Evolutionary conservation across 306 rosid species (phyloP).

Genomic region (Cercis canadensis): DNA sequence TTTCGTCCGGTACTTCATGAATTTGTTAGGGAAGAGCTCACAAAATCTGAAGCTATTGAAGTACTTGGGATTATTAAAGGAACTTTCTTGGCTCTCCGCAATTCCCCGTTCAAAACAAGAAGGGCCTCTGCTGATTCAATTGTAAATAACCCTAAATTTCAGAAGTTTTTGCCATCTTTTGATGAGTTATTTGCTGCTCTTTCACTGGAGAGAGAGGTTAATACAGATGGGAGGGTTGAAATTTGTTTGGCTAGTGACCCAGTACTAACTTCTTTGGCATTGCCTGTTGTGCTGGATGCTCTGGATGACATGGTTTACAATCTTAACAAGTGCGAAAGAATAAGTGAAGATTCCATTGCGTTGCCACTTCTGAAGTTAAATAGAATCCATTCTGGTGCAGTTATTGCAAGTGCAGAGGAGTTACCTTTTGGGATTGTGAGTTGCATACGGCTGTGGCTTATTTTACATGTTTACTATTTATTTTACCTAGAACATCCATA

Average conservation of each 20-base stretch:
- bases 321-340: constrained; percentile 59
- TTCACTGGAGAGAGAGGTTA: constrained; percentile 58
- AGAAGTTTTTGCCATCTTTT: constrained; percentile 65
- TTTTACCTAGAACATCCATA: constrained; percentile 31
- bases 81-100: constrained; percentile 52
- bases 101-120: constrained; percentile 75
- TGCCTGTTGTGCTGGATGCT: constrained; percentile 79
- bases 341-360: constrained; percentile 53
- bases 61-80: constrained; percentile 58
- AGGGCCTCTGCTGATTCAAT: constrained; percentile 54
- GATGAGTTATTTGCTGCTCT: constrained; percentile 62
- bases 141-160: constrained; percentile 44
- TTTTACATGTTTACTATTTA: constrained; percentile 35
- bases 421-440: constrained; percentile 95
- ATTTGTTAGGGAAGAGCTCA: constrained; percentile 58
- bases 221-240: constrained; percentile 63
- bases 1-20: constrained; percentile 63
- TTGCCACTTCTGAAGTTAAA: constrained; percentile 77
- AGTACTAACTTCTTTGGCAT: constrained; percentile 70
- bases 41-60: constrained; percentile 58
- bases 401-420: constrained; percentile 87
- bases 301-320: constrained; percentile 61
- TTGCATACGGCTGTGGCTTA: constrained; percentile 35
- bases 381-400: constrained; percentile 91
- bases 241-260: constrained; percentile 74